A percentile compares a stretch with the other conserved stretches of the same genome.
Evolutionary conservation across 169 alveolate species (phyloP).

Genomic region (Miamiensis avidus): DNA sequence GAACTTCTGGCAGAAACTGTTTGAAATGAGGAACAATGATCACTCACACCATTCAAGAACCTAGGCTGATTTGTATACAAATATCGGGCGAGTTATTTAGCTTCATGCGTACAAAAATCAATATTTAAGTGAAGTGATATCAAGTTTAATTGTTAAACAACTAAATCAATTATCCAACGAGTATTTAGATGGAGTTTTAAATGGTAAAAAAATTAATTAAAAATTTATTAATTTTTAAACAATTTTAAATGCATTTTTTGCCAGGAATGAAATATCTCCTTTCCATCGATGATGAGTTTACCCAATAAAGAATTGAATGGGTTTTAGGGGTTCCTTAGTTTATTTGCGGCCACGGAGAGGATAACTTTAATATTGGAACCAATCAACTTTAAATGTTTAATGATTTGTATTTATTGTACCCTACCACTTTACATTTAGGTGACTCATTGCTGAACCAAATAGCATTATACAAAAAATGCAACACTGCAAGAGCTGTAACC

Average conservation of each 20-base stretch:
- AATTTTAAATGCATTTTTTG: too few species aligned
- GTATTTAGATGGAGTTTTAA: conserved; percentile 35
- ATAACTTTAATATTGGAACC: too few species aligned
- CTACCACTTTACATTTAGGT: too few species aligned
- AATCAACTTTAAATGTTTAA: too few species aligned
- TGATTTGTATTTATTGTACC: too few species aligned
- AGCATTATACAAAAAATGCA: neutral
- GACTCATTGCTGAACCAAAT: neutral
- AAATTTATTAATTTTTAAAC: neutral
- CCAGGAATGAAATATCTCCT: neutral
- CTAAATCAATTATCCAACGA: conserved; percentile 18
- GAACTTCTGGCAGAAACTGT: conserved; percentile 12
- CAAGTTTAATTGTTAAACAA: conserved; percentile 30
- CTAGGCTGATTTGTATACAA: neutral
- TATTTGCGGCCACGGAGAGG: too few species aligned
- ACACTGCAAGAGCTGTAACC: neutral
- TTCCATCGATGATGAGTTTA: conserved; percentile 9
- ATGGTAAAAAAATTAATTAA: conserved; percentile 1
- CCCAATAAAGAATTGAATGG: conserved; percentile 45
- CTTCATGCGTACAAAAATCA: conserved; percentile 28
- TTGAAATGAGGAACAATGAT: too few species aligned
- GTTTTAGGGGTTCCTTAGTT: conserved; percentile 39
- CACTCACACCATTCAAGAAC: conserved; percentile 8
- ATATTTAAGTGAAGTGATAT: conserved; percentile 16
- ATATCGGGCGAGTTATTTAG: conserved; percentile 8